A percentile compares a stretch with the other conserved stretches of the same genome.
Evolutionary conservation across 2,329 filamentous ascomycete genomes (phyloP).

Genomic region (Didymella pinodella): DNA sequence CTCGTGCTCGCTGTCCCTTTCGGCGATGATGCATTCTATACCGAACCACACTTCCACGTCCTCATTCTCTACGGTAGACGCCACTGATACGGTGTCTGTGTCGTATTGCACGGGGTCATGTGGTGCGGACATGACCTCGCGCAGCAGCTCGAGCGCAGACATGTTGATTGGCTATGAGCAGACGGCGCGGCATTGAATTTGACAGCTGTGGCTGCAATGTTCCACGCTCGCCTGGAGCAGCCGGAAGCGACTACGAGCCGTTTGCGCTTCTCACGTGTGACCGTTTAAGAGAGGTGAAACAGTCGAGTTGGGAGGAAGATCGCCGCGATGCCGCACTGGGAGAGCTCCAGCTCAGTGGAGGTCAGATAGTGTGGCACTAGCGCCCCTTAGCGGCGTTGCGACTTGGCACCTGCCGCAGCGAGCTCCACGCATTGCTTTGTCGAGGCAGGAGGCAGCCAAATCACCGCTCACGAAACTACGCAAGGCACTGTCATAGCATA

Average conservation of each 20-base stretch:
- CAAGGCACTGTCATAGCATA: slow-evolving; percentile 10
- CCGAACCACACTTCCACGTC: slow-evolving; percentile 23
- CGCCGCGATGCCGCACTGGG: slow-evolving; percentile 14
- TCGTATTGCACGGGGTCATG: slow-evolving; percentile 30
- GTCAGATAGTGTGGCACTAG: slow-evolving; percentile 10
- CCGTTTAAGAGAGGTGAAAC: slow-evolving; percentile 11
- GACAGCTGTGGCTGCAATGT: too few relatives aligned
- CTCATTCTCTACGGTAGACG: slow-evolving; percentile 56
- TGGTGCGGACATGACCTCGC: slow-evolving; percentile 10
- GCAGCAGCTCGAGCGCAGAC: slow-evolving; percentile 3
- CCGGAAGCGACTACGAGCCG: slow-evolving; percentile 13
- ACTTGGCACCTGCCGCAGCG: slow-evolving; percentile 22
- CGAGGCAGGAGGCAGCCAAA: slow-evolving; percentile 40
- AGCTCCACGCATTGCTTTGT: slow-evolving; percentile 28
- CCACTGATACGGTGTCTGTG: slow-evolving; percentile 64
- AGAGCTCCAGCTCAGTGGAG: slow-evolving; percentile 14
- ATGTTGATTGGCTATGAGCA: slow-evolving; percentile 25
- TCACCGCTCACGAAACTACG: slow-evolving; percentile 20
- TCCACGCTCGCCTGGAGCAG: background rate
- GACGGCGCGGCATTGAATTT: background rate
- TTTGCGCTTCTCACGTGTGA: slow-evolving; percentile 3
- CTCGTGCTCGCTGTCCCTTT: slow-evolving; percentile 53
- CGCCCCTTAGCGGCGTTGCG: slow-evolving; percentile 3
- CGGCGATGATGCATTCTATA: slow-evolving; percentile 37
- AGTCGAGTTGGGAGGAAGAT: slow-evolving; percentile 16